Evolutionary conservation across 129 eudicot species (phyloP).

Genomic region (Centrapalus pauciflorus): DNA sequence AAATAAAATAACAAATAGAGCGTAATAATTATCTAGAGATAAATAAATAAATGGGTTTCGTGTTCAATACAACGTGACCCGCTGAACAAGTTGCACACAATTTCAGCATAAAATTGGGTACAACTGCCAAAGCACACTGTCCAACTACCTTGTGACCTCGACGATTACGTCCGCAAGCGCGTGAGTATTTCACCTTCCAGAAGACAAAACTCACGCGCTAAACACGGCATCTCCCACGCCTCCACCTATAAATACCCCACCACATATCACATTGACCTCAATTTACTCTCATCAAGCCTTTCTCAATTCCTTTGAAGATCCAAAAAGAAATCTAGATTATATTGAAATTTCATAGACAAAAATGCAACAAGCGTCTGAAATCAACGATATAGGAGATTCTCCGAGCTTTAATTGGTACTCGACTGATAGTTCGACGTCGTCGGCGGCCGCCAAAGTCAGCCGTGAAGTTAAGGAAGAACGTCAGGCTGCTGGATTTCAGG

Average conservation of each 20-base stretch:
- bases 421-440: conserved; percentile 16
- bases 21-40: no score
- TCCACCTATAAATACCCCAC: background rate
- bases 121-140: background rate
- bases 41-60: no score
- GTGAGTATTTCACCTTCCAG: background rate
- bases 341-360: background rate
- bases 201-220: background rate
- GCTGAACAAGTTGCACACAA: background rate
- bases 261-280: background rate
- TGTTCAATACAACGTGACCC: background rate
- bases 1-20: no score
- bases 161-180: background rate
- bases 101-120: background rate
- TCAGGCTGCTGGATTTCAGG: background rate
- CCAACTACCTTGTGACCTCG: background rate
- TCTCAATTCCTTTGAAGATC: background rate
- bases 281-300: background rate
- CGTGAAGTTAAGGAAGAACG: conserved; percentile 4
- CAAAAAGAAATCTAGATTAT: background rate
- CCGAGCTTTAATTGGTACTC: conserved; percentile 47
- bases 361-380: conserved; percentile 5
- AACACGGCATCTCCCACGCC: background rate
- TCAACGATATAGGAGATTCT: conserved; percentile 10
- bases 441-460: conserved; percentile 29